Base-by-base conservation (phyloP, 768 basidiomycete genomes). In the Tulasnella sp. region DNA sequence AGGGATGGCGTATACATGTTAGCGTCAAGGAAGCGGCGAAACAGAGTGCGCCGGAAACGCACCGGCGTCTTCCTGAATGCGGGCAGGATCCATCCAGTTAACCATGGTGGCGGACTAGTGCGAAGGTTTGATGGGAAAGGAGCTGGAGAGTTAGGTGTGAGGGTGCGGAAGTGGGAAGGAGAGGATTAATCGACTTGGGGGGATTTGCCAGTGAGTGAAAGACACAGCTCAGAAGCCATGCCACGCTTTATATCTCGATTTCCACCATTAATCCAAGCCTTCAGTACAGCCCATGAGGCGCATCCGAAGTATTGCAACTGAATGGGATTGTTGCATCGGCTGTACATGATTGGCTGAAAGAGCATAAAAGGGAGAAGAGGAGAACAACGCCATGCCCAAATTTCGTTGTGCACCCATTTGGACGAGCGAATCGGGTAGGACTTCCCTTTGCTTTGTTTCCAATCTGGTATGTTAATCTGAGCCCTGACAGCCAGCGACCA, bases 31-130 rank as follows among this genome's bases (percentile, higher is more conserved):
- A 25, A 36, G 9, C 34, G 42, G 12, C 6, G 3, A 74, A 5
- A 40, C 67, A 25, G 17, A 67, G 68, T 11, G 34, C 14, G 29
- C 1, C n/a, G 1, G 39, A 12, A 34, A 64, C 77, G 34, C 31
- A 77, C 77, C 52, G 25, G 72, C 45, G 67, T 77, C 77, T 15
- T 31, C 37, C 29, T 5, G 3, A 31, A 77, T 67, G 37, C 36
- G 49, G 29, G 72, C 52, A 29, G 77, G 77, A 40, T 77, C 72
- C 39, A 34, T 58, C 77, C 77, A 77, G 67, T 77, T 74, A 37
- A 74, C 49, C 64, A 71, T 71, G 19, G 17, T 74, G 39, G 58
- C 58, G 58, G 58, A 64, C 58, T 29, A 64, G 31, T 12, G 31
- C 31, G 29, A 29, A 31, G 58, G 54, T n/a, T 11, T 25, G 31